phyloP scores from a whole-genome alignment of 2,329 filamentous ascomycete genomes.

The Fusarium sp. region DNA sequence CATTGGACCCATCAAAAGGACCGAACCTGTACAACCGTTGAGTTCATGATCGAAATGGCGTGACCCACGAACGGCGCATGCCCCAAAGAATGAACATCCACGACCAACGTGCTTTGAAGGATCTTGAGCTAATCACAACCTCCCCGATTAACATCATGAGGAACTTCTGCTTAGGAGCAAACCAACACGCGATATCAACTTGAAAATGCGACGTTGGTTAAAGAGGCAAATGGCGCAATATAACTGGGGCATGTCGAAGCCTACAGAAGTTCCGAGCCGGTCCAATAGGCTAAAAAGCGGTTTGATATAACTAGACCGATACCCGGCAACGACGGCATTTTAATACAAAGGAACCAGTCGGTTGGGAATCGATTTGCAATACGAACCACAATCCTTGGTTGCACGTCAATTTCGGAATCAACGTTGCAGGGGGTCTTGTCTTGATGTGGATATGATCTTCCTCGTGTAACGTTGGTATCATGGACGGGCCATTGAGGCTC shows the following conservation, averaged over 20 bases:
- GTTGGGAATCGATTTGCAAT: not conserved
- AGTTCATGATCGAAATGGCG: not conserved
- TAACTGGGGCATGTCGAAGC: not conserved
- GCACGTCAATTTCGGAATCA: not conserved
- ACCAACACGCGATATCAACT: not conserved
- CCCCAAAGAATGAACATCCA: not conserved
- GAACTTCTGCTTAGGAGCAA: not conserved
- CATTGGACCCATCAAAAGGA: slow-evolving; percentile 1
- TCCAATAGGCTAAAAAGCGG: not conserved
- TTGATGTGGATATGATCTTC: not conserved
- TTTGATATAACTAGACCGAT: not conserved
- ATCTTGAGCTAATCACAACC: not conserved
- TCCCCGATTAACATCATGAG: not conserved
- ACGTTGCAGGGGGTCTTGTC: not conserved
- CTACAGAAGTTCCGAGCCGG: not conserved
- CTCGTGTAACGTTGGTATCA: not conserved
- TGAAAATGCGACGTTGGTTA: not conserved
- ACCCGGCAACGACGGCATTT: not conserved
- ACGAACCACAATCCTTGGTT: not conserved
- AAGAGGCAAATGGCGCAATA: not conserved
- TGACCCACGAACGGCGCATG: not conserved
- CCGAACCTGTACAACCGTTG: not conserved
- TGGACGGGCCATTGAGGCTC: not conserved
- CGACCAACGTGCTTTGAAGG: not conserved
- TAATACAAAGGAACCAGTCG: not conserved